These are phyloP conservation scores for Microbotryum saponariae DNA, from an alignment of 1,284 basidiomycete species.

Conservation along the genomic window DNA sequence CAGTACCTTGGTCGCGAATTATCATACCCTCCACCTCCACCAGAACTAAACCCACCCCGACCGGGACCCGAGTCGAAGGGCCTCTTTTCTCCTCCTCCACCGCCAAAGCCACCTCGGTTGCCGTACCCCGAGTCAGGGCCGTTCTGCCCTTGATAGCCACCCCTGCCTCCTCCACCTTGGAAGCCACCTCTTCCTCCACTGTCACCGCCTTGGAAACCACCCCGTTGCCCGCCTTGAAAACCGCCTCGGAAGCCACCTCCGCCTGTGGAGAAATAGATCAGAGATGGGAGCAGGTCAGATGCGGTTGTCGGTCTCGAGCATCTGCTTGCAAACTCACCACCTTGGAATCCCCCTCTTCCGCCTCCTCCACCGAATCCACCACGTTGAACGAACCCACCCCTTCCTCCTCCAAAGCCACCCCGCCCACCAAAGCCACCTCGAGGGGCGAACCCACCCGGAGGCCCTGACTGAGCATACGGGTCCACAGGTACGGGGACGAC, in stretches of 20 bases:
- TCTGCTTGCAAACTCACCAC: constrained; percentile 6
- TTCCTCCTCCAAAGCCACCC: constrained; percentile 32
- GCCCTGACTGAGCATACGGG: constrained; percentile 40
- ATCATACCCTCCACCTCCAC: too few species aligned
- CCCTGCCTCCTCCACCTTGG: constrained; percentile 43
- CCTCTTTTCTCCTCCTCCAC: constrained; percentile 3
- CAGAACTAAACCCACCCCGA: too few species aligned
- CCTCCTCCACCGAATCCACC: constrained; percentile 47
- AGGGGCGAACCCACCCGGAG: constrained; percentile 39
- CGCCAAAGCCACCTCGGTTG: constrained; percentile 6
- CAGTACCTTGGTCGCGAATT: too few species aligned
- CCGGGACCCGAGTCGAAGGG: constrained; percentile 2
- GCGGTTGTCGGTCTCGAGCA: not conserved
- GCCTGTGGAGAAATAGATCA: constrained; percentile 12
- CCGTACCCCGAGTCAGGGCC: constrained; percentile 8
- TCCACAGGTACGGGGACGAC: constrained; percentile 40
- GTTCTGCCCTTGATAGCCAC: constrained; percentile 44
- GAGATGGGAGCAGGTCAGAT: too few species aligned
- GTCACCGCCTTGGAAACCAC: constrained; percentile 15
- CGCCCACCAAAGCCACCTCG: constrained; percentile 49
- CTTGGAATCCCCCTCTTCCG: constrained; percentile 22
- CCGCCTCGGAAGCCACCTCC: constrained; percentile 29
- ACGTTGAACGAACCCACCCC: constrained; percentile 36
- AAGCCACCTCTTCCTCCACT: constrained; percentile 24
- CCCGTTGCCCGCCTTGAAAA: constrained; percentile 27